A percentile compares a stretch with the other conserved stretches of the same genome.
phyloP scores from a whole-genome alignment of 2,329 filamentous ascomycete species.

The Colletotrichum costaricense region DNA sequence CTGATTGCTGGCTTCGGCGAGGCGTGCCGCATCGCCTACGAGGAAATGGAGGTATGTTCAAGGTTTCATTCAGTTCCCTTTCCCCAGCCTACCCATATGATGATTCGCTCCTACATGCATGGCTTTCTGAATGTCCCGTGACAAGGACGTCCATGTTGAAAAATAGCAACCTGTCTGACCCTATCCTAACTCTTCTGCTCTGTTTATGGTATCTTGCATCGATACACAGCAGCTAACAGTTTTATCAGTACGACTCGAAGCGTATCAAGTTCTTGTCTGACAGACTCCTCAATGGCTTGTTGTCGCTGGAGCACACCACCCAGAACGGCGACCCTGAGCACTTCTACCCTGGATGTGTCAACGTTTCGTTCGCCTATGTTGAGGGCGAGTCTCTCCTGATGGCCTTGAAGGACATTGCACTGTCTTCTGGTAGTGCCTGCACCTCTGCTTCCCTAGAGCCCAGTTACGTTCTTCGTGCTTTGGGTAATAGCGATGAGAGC shows the following conservation, averaged over 20 bases:
- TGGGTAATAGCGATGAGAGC: slow-evolving; percentile 96
- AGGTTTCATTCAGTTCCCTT: slow-evolving; percentile 25
- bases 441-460: slow-evolving; percentile 97
- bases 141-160: slow-evolving; percentile 69
- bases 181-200: slow-evolving; percentile 18
- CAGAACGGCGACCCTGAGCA: slow-evolving; percentile 86
- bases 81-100: slow-evolving; percentile 61
- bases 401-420: slow-evolving; percentile 97
- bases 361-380: slow-evolving; percentile 98
- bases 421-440: slow-evolving; percentile 96
- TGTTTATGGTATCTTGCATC: neutral
- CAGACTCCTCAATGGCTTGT: slow-evolving; percentile 82
- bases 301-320: slow-evolving; percentile 90
- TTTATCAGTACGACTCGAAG: slow-evolving; percentile 84
- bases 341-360: slow-evolving; percentile 97
- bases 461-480: slow-evolving; percentile 92
- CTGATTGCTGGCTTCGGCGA: slow-evolving; percentile 94
- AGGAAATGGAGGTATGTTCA: slow-evolving; percentile 87
- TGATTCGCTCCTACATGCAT: slow-evolving; percentile 91
- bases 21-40: slow-evolving; percentile 89
- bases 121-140: slow-evolving; percentile 85
- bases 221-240: slow-evolving; percentile 6
- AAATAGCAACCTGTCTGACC: slow-evolving; percentile 77
- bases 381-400: slow-evolving; percentile 98
- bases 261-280: slow-evolving; percentile 87